These are phyloP conservation scores for Suillus americanus DNA, from an alignment of 768 basidiomycete genomes.

Conservation along the genomic window DNA sequence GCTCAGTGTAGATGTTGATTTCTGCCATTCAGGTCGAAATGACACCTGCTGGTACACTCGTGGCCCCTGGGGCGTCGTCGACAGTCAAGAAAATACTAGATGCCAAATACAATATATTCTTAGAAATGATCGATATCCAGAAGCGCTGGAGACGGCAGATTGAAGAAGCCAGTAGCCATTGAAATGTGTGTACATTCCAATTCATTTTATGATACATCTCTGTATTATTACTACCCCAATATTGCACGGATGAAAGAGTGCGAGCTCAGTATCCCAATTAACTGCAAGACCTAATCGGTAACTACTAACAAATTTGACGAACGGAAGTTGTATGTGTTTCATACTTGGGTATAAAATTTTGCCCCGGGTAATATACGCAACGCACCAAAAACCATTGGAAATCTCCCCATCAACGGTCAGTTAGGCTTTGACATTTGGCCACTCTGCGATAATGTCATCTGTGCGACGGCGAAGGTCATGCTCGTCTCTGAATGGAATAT, in stretches of 20 bases:
- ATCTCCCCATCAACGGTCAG: neutral
- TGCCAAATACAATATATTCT: slow-evolving; percentile 93
- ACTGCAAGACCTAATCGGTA: neutral
- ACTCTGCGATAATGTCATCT: slow-evolving; percentile 13
- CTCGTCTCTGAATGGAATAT: slow-evolving; percentile 31
- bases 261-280: neutral
- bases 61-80: slow-evolving; percentile 59
- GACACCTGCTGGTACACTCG: slow-evolving; percentile 79
- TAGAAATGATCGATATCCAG: slow-evolving; percentile 87
- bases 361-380: neutral
- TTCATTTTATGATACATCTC: neutral
- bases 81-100: slow-evolving; percentile 77
- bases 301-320: neutral
- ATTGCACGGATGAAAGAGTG: neutral
- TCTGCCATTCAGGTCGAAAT: slow-evolving; percentile 69
- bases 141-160: slow-evolving; percentile 82
- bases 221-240: neutral
- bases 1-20: neutral
- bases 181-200: neutral
- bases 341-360: neutral
- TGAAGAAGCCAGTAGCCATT: slow-evolving; percentile 47
- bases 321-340: neutral
- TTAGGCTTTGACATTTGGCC: slow-evolving; percentile 5
- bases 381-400: neutral
- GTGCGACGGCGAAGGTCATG: slow-evolving; percentile 27